Evolutionary conservation across 2,329 filamentous ascomycete genomes (phyloP).

Genomic region (Arthrobotrys megalospora): DNA sequence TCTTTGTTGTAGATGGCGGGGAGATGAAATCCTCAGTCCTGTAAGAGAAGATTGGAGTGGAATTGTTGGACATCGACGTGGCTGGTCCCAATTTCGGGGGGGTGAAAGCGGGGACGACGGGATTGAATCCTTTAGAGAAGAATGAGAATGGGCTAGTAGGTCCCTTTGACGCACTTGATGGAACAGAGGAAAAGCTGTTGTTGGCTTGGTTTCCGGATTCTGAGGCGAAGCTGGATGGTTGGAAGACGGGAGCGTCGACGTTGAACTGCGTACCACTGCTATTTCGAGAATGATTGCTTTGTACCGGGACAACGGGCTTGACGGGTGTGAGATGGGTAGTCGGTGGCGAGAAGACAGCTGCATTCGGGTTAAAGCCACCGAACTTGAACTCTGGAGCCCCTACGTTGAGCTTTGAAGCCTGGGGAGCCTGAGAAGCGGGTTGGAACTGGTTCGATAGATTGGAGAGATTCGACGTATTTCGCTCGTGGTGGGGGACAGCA

Average conservation of each 20-base stretch:
- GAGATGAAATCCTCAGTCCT: constrained; percentile 77
- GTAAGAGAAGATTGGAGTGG: constrained; percentile 68
- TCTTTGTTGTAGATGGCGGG: constrained; percentile 78
- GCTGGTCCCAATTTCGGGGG: constrained; percentile 69
- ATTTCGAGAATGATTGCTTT: constrained; percentile 59
- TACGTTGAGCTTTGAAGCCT: constrained; percentile 84
- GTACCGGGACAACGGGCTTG: constrained; percentile 64
- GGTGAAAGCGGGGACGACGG: constrained; percentile 83
- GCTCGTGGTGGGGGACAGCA: constrained; percentile 76
- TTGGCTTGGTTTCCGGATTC: constrained; percentile 44
- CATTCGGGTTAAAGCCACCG: constrained; percentile 70
- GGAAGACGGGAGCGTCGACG: constrained; percentile 79
- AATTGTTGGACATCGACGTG: constrained; percentile 77
- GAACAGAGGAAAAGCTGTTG: constrained; percentile 45
- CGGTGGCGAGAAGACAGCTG: constrained; percentile 63
- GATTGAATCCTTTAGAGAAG: constrained; percentile 78
- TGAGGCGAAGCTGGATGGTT: constrained; percentile 69
- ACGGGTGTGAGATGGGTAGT: constrained; percentile 72
- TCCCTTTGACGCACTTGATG: constrained; percentile 57
- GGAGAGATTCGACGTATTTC: constrained; percentile 66
- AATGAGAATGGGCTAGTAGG: constrained; percentile 78
- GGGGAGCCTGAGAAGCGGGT: neutral
- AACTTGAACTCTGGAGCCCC: constrained; percentile 91
- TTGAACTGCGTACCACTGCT: constrained; percentile 74
- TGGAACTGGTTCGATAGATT: constrained; percentile 32